phyloP scores from a whole-genome alignment of 148 eudicot genomes.

The Vaccinium vitisidaea region DNA sequence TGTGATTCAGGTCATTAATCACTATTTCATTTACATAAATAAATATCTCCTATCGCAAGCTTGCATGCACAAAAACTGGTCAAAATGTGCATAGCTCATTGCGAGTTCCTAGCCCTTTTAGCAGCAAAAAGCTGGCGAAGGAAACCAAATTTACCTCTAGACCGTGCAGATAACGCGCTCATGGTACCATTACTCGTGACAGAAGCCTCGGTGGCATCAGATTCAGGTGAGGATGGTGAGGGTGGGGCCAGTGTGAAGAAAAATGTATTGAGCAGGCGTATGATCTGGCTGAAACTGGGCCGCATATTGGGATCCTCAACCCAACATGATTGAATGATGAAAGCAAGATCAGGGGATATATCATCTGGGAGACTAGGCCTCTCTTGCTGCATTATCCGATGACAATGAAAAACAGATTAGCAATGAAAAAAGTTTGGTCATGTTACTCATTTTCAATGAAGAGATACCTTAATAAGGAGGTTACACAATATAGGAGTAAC shows the following conservation, averaged over 20 bases:
- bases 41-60: constrained; percentile 1
- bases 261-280: constrained; percentile 69
- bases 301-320: constrained; percentile 83
- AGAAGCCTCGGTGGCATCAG: constrained; percentile 35
- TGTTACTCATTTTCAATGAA: not conserved
- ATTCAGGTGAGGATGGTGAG: constrained; percentile 36
- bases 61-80: constrained; percentile 8
- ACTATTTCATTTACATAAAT: not conserved
- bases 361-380: constrained; percentile 78
- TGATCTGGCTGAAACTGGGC: constrained; percentile 81
- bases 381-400: constrained; percentile 65
- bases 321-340: constrained; percentile 85
- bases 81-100: constrained; percentile 32
- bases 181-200: constrained; percentile 60
- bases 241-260: constrained; percentile 50
- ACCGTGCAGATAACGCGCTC: constrained; percentile 57
- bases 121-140: constrained; percentile 84
- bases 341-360: constrained; percentile 66
- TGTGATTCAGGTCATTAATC: constrained; percentile 24
- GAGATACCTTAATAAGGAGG: not conserved
- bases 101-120: constrained; percentile 58
- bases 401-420: not conserved
- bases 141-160: constrained; percentile 69
- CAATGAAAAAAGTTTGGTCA: not conserved
- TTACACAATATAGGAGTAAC: not conserved